Evolutionary conservation across 208 protist species (phyloP).

Genomic region (Naegleria fowleri): DNA sequence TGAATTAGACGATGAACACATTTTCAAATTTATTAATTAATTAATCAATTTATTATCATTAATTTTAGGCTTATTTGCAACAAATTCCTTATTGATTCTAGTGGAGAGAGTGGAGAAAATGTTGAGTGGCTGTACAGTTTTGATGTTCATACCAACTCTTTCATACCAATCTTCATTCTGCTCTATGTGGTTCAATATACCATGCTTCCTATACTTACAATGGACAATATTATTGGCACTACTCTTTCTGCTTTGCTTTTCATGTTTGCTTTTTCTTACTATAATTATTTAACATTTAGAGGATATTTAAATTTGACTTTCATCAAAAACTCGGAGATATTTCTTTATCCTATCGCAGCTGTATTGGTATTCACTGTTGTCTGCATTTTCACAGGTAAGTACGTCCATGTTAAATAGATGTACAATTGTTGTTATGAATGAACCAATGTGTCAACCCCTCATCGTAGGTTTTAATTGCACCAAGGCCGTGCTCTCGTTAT

Average conservation of each 20-base stretch:
- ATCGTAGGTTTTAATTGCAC: too few relatives aligned
- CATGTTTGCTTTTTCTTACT: conserved; percentile 38
- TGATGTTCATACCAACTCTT: conserved; percentile 70
- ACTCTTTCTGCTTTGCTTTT: conserved; percentile 33
- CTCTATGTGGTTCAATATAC: conserved; percentile 56
- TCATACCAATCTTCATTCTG: conserved; percentile 58
- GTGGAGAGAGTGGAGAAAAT: conserved; percentile 7
- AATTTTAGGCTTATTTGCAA: conserved; percentile 15
- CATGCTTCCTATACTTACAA: conserved; percentile 47
- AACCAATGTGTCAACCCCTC: too few relatives aligned
- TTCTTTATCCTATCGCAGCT: background rate
- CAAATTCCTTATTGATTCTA: background rate
- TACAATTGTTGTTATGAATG: too few relatives aligned
- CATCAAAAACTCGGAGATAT: background rate
- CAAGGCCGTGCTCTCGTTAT: too few relatives aligned
- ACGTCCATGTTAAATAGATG: too few relatives aligned
- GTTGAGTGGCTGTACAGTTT: conserved; percentile 68
- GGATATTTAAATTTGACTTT: conserved; percentile 42
- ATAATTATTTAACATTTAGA: conserved; percentile 50
- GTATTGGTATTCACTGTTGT: background rate
- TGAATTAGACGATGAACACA: too few relatives aligned
- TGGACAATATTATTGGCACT: conserved; percentile 4
- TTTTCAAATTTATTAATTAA: background rate
- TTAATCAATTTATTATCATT: too few relatives aligned
- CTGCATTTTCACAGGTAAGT: background rate